Evolutionary conservation across 257 asterid genomes (phyloP), one percentile per base, ranked within the genome.

Genomic region (Solanum bulbocastanum): DNA sequence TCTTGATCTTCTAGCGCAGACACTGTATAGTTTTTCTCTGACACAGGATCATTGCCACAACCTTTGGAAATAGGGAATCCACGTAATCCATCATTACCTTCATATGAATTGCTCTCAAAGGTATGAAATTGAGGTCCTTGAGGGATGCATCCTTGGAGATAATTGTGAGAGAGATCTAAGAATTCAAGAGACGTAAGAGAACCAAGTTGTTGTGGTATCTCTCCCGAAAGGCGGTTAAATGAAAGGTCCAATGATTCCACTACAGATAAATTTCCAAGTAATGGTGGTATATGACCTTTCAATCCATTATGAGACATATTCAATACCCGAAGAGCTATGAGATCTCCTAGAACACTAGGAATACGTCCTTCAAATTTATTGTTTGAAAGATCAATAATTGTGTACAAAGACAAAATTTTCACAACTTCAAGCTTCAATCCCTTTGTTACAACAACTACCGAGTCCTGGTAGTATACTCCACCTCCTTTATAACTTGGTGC

Each of bases 401-500:
- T 58, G 27, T 20, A 58, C 66, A 58, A 58, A 58, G 25, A 3
- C 27, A 58, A 20, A 22, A 20, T 58, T 58, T 0, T 58, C 66
- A 20, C 66, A 20, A 58, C 25, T 58, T 58, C 66, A 20, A 58
- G 25, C 66, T 20, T 3, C 66, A 58, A 18, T 8, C 25, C 66
- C n/a, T 58, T 58, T 58, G 66, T 0, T 8, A 7, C 25, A 20
- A 58, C 66, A 3, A 20, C 25, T 0, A 7, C 12, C 1, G 66
- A 58, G 66, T 58, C 66, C 8, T 58, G 5, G 66, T 20, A 58
- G 1, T 56, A 3, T 52, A n/a, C n/a, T 56, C 9, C 62, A 16
- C 0, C 2, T 1, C n/a, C 23, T 6, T 0, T 0, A 52, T 42
- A 42, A 42, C 4, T 52, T 52, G 62, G 62, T 52, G 0, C 4